Percentiles rank a stretch among this genome's conserved stretches.
These are phyloP conservation scores for Fonsecaea pugnacius DNA, from an alignment of 2,329 filamentous ascomycete species.

Conservation along the genomic window DNA sequence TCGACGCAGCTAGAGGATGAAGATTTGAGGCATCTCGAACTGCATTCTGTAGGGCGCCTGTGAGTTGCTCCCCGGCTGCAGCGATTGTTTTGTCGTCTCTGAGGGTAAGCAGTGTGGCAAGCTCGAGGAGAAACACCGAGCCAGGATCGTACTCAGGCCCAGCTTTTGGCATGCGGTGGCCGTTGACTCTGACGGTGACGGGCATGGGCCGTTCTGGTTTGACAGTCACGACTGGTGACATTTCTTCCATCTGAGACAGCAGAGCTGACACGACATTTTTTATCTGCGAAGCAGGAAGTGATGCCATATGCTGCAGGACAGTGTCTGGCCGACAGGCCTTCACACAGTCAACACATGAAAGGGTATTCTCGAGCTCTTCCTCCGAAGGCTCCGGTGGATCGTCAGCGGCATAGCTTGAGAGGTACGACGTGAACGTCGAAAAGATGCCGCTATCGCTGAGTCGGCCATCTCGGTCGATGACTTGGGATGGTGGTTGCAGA, in stretches of 20 bases:
- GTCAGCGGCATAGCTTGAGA: constrained; percentile 98
- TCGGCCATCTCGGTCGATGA: constrained; percentile 84
- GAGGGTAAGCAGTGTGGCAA: constrained; percentile 80
- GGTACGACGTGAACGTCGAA: constrained; percentile 92
- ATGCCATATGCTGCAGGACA: constrained; percentile 80
- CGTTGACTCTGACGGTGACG: constrained; percentile 62
- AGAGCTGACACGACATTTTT: constrained; percentile 71
- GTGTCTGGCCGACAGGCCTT: constrained; percentile 84
- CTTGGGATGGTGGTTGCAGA: constrained; percentile 84
- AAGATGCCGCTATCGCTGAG: constrained; percentile 82
- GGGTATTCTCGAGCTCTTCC: constrained; percentile 92
- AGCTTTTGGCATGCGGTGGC: constrained; percentile 59
- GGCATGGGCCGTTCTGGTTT: constrained; percentile 78
- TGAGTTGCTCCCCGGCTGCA: constrained; percentile 75
- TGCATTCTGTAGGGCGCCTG: constrained; percentile 77
- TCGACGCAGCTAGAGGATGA: constrained; percentile 81
- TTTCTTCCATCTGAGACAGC: constrained; percentile 82
- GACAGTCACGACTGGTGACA: constrained; percentile 76
- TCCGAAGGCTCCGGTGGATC: constrained; percentile 97
- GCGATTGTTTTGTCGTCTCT: constrained; percentile 74
- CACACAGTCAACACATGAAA: constrained; percentile 92
- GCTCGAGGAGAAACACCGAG: constrained; percentile 86
- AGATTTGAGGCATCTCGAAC: constrained; percentile 78
- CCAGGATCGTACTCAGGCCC: constrained; percentile 79
- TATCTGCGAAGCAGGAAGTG: constrained; percentile 64